phyloP scores from a whole-genome alignment of 2,329 filamentous ascomycete species.

The Ascochyta lentis region DNA sequence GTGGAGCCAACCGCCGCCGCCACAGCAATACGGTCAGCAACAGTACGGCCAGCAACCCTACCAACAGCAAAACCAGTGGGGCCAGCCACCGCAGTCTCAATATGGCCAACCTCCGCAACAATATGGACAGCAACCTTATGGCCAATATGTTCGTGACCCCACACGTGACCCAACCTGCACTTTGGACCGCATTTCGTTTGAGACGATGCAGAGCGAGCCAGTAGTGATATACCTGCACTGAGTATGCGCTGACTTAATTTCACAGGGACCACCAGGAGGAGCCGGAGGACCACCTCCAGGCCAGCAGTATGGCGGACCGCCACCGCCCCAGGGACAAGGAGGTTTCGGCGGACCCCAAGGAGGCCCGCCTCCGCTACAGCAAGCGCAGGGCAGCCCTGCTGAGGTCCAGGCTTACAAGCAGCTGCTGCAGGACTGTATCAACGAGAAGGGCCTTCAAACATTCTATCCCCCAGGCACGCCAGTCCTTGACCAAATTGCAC shows the following conservation, averaged over 20 bases:
- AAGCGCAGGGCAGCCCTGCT: slow-evolving; percentile 54
- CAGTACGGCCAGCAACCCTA: slow-evolving; percentile 32
- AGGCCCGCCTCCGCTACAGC: slow-evolving; percentile 44
- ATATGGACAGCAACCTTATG: slow-evolving; percentile 45
- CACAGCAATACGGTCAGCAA: slow-evolving; percentile 43
- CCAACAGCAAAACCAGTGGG: slow-evolving; percentile 28
- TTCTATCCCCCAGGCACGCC: slow-evolving; percentile 66
- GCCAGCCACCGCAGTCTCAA: slow-evolving; percentile 40
- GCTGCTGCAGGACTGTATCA: slow-evolving; percentile 61
- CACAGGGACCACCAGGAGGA: slow-evolving; percentile 34
- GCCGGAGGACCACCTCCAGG: slow-evolving; percentile 43
- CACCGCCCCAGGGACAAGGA: slow-evolving; percentile 30
- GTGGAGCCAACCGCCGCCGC: slow-evolving; percentile 33
- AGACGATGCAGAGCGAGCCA: slow-evolving; percentile 28
- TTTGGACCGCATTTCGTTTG: background rate
- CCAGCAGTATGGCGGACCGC: slow-evolving; percentile 42
- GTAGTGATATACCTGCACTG: background rate
- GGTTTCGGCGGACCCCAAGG: slow-evolving; percentile 34
- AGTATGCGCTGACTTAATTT: slow-evolving; percentile 20
- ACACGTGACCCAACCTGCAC: slow-evolving; percentile 1
- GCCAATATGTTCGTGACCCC: slow-evolving; percentile 29
- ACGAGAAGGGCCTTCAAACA: slow-evolving; percentile 64
- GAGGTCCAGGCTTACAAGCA: slow-evolving; percentile 64
- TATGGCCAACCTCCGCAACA: slow-evolving; percentile 28
- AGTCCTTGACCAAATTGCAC: slow-evolving; percentile 58